phyloP scores from a whole-genome alignment of 441 rosid genomes.

The Erodium moschatum region DNA sequence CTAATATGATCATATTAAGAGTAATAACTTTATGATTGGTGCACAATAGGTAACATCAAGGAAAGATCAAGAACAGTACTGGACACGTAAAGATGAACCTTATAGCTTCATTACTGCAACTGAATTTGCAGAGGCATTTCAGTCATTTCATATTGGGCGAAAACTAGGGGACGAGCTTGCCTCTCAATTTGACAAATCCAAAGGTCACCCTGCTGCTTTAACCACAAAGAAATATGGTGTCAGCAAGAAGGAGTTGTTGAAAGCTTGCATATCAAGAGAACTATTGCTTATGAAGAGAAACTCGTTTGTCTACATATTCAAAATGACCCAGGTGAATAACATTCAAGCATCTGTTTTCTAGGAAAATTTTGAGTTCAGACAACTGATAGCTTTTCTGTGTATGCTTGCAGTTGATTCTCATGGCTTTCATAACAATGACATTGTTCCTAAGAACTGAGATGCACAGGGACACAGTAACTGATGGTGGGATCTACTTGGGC shows the following conservation, averaged over 20 bases:
- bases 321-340: conserved; percentile 47
- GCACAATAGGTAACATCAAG: conserved; percentile 53
- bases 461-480: conserved; percentile 33
- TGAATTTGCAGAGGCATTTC: conserved; percentile 71
- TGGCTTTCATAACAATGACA: conserved; percentile 42
- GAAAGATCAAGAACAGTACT: conserved; percentile 83
- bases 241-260: conserved; percentile 49
- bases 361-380: background rate
- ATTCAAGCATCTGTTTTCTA: background rate
- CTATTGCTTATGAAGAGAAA: conserved; percentile 75
- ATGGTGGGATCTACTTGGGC: conserved; percentile 54
- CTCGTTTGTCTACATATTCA: conserved; percentile 75
- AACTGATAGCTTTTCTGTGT: background rate
- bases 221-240: conserved; percentile 54
- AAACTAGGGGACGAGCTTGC: conserved; percentile 46
- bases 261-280: conserved; percentile 65
- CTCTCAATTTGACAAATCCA: conserved; percentile 48
- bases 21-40: conserved; percentile 5
- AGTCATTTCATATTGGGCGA: conserved; percentile 52
- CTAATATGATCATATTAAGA: background rate
- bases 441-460: conserved; percentile 56
- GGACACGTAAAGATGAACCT: conserved; percentile 49
- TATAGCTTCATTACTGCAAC: conserved; percentile 50
- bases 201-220: conserved; percentile 69
- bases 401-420: conserved; percentile 27